phyloP scores from a whole-genome alignment of 257 asterid species.

The Perilla frutescens region DNA sequence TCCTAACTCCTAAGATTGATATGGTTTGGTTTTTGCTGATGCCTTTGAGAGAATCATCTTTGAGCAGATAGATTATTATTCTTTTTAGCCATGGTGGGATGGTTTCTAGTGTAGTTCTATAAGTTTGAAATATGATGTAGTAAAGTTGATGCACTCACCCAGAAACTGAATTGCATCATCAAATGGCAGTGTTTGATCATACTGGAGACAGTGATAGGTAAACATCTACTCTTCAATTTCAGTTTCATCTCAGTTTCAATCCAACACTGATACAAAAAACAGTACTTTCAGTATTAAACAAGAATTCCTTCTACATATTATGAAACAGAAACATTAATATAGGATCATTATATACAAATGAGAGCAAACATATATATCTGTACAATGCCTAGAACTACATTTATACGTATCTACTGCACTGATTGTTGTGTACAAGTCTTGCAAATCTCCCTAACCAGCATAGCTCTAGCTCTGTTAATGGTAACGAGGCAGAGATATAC shows the following conservation, averaged over 20 bases:
- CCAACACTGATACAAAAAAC: no score
- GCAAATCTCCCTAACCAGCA: conserved; percentile 65
- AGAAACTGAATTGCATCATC: conserved; percentile 85
- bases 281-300: no score
- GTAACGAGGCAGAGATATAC: conserved; percentile 73
- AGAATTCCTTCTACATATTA: no score
- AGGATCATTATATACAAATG: no score
- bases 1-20: not conserved
- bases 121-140: not conserved
- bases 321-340: no score
- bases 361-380: no score
- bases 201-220: conserved; percentile 82
- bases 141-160: conserved; percentile 50
- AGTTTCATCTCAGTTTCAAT: no score
- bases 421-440: not conserved
- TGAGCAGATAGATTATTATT: not conserved
- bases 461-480: conserved; percentile 68
- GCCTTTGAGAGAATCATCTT: not conserved
- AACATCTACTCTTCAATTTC: no score
- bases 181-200: conserved; percentile 64
- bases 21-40: not conserved
- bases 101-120: not conserved
- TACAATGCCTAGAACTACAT: no score
- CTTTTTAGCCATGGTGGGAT: not conserved
- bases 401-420: no score